Base-by-base conservation (phyloP, 306 rosid genomes). In the Rosa lucieae region DNA sequence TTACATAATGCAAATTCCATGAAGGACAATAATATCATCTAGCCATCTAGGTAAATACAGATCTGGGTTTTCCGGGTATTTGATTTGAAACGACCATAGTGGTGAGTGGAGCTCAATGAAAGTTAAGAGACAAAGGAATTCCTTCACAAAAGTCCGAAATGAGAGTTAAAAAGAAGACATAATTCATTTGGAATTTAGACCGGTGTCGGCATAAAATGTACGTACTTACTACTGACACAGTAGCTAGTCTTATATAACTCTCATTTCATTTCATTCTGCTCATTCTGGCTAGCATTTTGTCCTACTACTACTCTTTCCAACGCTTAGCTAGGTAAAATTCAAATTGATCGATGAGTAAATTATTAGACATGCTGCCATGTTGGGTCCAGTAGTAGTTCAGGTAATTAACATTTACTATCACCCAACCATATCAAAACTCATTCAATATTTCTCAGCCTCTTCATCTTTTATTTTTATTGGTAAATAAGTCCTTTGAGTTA, bases 91-190 rank as follows among this genome's bases (percentile, higher is more conserved):
- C 18, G 68, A 29, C 68, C 35, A 12, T 62, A 13, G 68, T 26
- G 15, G 3, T 12, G 20, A 63, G 5, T 29, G 68, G 42, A 63
- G 68, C 68, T 63, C 68, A 29, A 29, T 63, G 12, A 14, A 35
- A 35, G 70, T 15, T 15, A 18, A 35, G 70, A 3, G 70, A 35
- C 11, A 65, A 7, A 32, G 70, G 44, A 65, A 62, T 62, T 62
- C 67, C 67, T 62, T 62, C 67, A 62, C 67, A 62, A 62, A 56
- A 58, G 32, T 58, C 8, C 35, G 65, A 58, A 21, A 58, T 58
- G 29, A 62, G 40, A 62, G 70, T 65, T 35, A 40, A 18, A 8
- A 42, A 18, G 44, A 40, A 17, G 29, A 18, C 49, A 67, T 37
- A 18, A 40, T 65, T 32, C 12, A 39, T 37, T 67, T 20, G 48